phyloP scores from a whole-genome alignment of 495 filamentous ascomycete genomes.

The Penicillium canescens region DNA sequence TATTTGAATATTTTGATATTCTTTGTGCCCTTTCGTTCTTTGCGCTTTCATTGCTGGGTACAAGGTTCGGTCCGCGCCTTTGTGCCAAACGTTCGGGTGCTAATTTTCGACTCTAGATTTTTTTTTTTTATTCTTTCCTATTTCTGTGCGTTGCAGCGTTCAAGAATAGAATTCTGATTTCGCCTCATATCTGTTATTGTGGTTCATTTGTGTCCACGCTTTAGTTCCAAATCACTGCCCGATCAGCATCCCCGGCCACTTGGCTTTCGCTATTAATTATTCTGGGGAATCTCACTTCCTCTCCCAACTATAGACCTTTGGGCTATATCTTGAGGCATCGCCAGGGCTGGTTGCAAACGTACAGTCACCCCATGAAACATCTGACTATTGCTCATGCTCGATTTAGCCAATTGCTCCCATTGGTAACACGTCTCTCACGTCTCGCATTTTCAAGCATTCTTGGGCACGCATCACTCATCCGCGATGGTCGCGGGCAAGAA shows the following conservation, averaged over 20 bases:
- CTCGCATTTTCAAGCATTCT: constrained; percentile 19
- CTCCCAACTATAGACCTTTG: constrained; percentile 21
- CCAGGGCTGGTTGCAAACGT: constrained; percentile 38
- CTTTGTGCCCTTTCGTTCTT: constrained; percentile 11
- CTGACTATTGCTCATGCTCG: constrained; percentile 31
- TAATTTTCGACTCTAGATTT: constrained; percentile 10
- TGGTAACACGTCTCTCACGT: constrained; percentile 44
- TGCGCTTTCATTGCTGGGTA: constrained; percentile 29
- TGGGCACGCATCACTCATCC: constrained; percentile 37
- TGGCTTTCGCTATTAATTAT: constrained; percentile 14
- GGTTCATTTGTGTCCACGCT: constrained; percentile 41
- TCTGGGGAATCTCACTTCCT: constrained; percentile 6
- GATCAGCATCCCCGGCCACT: constrained; percentile 15
- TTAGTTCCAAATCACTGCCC: constrained; percentile 23
- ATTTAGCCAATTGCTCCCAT: constrained; percentile 28
- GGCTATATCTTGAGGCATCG: constrained; percentile 40
- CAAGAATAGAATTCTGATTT: constrained; percentile 25
- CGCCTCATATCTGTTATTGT: constrained; percentile 29
- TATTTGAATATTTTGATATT: constrained; percentile 26
- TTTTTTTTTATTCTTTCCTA: constrained; percentile 10
- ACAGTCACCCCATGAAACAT: constrained; percentile 31
- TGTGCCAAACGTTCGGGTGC: constrained; percentile 8
- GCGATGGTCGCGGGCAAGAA: constrained; percentile 40
- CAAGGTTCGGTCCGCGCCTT: constrained; percentile 30
- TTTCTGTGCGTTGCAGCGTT: constrained; percentile 15